Evolutionary conservation across 441 rosid species (phyloP).

Genomic region (Adansonia madagascariensis): DNA sequence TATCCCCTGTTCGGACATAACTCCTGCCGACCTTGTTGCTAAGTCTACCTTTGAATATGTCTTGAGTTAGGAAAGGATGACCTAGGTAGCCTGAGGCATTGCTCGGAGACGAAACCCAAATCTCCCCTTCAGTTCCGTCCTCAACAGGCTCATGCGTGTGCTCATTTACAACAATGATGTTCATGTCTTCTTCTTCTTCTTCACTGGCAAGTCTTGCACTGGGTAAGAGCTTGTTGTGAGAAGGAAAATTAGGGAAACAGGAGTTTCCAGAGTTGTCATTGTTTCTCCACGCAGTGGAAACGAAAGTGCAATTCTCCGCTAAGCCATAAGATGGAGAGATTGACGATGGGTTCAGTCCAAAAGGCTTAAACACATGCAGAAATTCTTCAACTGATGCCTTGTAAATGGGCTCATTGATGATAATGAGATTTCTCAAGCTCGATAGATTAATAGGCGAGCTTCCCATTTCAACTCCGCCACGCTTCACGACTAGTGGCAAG

Average conservation of each 20-base stretch:
- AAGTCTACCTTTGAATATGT: slow-evolving; percentile 48
- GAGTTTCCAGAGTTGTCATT: slow-evolving; percentile 10
- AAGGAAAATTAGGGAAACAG: slow-evolving; percentile 37
- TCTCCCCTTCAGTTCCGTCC: slow-evolving; percentile 65
- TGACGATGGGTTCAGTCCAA: slow-evolving; percentile 49
- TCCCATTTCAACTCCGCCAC: slow-evolving; percentile 45
- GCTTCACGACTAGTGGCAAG: slow-evolving; percentile 57
- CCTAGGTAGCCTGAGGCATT: slow-evolving; percentile 58
- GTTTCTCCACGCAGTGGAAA: slow-evolving; percentile 65
- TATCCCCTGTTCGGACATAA: slow-evolving; percentile 56
- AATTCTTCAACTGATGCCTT: slow-evolving; percentile 50
- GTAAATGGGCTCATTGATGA: slow-evolving; percentile 67
- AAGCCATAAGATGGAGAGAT: slow-evolving; percentile 69
- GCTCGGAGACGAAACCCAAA: slow-evolving; percentile 75
- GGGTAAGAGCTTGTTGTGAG: slow-evolving; percentile 54
- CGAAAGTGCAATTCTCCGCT: slow-evolving; percentile 69
- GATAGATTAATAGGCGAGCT: slow-evolving; percentile 31
- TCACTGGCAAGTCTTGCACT: slow-evolving; percentile 45
- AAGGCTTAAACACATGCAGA: slow-evolving; percentile 38
- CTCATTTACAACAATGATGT: slow-evolving; percentile 58
- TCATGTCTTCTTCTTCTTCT: slow-evolving; percentile 49
- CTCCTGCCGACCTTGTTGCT: slow-evolving; percentile 32
- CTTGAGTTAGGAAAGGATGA: slow-evolving; percentile 52
- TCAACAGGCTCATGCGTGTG: slow-evolving; percentile 43
- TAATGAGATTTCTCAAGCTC: slow-evolving; percentile 56